Evolutionary conservation across 352 stramenopile genomes (phyloP).

Genomic region (Peronospora belbahrii): DNA sequence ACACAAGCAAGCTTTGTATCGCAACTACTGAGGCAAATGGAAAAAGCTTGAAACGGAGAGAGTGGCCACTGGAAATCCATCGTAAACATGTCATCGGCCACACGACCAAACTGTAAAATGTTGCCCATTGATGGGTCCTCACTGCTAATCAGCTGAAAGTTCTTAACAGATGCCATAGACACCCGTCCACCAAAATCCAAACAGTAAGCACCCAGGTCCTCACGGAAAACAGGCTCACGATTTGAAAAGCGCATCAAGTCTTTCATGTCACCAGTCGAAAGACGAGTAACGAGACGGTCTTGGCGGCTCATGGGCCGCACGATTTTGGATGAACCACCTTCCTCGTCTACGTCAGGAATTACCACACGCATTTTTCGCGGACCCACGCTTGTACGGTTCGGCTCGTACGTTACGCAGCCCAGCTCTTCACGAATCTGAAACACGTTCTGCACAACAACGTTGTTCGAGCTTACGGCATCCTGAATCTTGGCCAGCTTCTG

Average conservation of each 20-base stretch:
- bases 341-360: constrained; percentile 74
- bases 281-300: constrained; percentile 70
- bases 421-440: constrained; percentile 83
- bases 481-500: constrained; percentile 86
- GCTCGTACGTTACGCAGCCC: constrained; percentile 81
- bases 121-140: constrained; percentile 81
- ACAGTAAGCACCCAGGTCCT: constrained; percentile 81
- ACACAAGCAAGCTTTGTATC: constrained; percentile 86
- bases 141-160: constrained; percentile 84
- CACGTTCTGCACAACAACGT: constrained; percentile 65
- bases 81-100: constrained; percentile 87
- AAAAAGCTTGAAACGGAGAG: constrained; percentile 82
- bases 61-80: constrained; percentile 88
- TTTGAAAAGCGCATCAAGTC: constrained; percentile 87
- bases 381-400: constrained; percentile 79
- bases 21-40: constrained; percentile 85
- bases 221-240: constrained; percentile 76
- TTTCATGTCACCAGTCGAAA: constrained; percentile 61
- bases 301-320: constrained; percentile 79
- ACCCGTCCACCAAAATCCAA: constrained; percentile 83
- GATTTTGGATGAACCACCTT: constrained; percentile 70
- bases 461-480: constrained; percentile 65
- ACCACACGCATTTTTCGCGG: constrained; percentile 84
- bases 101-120: constrained; percentile 83
- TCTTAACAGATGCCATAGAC: constrained; percentile 82